Evolutionary conservation across 345 rosid genomes (phyloP), one percentile per base, ranked within the genome.

Genomic region (Barbarea vulgaris): DNA sequence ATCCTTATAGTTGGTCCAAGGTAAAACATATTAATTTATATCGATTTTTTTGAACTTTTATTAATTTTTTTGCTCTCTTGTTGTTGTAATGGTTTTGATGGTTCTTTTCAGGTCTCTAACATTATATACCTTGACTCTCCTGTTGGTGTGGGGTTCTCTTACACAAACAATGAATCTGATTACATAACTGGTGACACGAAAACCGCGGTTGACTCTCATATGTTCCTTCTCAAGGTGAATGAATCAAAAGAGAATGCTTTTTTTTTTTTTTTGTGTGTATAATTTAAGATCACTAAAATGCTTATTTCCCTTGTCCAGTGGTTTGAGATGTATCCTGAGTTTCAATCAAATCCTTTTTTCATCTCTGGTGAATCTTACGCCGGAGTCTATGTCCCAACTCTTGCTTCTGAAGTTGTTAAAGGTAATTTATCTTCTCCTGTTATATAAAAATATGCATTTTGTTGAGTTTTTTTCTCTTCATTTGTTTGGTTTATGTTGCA

Each of bases 341-440:
- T 89, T 75, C 93, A 88, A 31, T 51, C 87, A 6, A 91, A 93
- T 77, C 95, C 97, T 2, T 84, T 94, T 70, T 94, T 82, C 74
- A 82, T 94, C 74, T 55, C 98, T 10, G 98, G 98, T 63, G 98
- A 91, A 87, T 94, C 98, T 3, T 94, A 94, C 72, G 96, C 98
- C 9, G 97, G 97, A 69, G 75, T 94, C 17, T 91, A 91, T 73
- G 98, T 94, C 63, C 98, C 97, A 27, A 94, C 90, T 74, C 98
- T 94, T 81, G 85, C 91, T 73, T 73, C 67, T 72, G 88, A 94
- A 89, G 93, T 91, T 37, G 84, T 80, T 69, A 85, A 88, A 80
- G 96, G 98, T 91, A 82, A 33, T 2, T 1, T 36, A 57, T 72
- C 25, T 62, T 76, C 8, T 30, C 27, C 67, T 58, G 61, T 60